phyloP scores from a whole-genome alignment of 2,329 filamentous ascomycete species.

The Colletotrichum destructivum region DNA sequence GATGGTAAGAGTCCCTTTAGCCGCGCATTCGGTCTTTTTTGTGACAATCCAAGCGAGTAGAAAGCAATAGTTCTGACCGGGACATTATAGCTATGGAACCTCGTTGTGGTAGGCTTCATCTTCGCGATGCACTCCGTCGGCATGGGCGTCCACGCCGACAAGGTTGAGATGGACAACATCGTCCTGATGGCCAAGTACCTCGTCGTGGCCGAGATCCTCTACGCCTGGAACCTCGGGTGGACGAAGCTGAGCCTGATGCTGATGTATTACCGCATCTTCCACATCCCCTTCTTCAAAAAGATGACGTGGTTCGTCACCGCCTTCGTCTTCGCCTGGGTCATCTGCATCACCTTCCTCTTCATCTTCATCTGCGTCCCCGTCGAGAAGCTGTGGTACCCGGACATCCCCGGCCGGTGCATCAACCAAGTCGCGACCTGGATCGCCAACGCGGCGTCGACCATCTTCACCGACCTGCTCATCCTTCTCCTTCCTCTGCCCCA shows the following conservation, averaged over 20 bases:
- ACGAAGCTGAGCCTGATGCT: conserved; percentile 66
- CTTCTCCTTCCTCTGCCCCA: conserved; percentile 60
- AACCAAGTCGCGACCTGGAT: conserved; percentile 66
- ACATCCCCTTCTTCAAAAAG: conserved; percentile 58
- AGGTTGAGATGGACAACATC: conserved; percentile 53
- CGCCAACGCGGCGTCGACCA: conserved; percentile 63
- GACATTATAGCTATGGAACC: conserved; percentile 56
- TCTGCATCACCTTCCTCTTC: conserved; percentile 64
- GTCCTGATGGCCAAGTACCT: conserved; percentile 63
- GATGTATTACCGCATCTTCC: conserved; percentile 70
- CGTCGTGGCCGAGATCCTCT: conserved; percentile 63
- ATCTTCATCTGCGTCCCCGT: conserved; percentile 69
- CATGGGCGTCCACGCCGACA: conserved; percentile 63
- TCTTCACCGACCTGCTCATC: conserved; percentile 63
- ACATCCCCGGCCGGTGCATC: conserved; percentile 63
- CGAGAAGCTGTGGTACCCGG: conserved; percentile 63
- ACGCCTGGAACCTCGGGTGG: conserved; percentile 63
- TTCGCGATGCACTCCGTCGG: conserved; percentile 62
- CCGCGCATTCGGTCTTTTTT: no score
- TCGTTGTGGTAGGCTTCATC: conserved; percentile 62
- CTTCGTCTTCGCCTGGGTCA: conserved; percentile 63
- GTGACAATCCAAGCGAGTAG: neutral
- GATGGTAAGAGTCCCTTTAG: conserved; percentile 53
- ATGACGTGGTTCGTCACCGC: conserved; percentile 57
- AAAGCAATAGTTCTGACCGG: neutral